Evolutionary conservation across 805 yeast genomes (phyloP).

Genomic region (Scheffersomyces stipitis): DNA sequence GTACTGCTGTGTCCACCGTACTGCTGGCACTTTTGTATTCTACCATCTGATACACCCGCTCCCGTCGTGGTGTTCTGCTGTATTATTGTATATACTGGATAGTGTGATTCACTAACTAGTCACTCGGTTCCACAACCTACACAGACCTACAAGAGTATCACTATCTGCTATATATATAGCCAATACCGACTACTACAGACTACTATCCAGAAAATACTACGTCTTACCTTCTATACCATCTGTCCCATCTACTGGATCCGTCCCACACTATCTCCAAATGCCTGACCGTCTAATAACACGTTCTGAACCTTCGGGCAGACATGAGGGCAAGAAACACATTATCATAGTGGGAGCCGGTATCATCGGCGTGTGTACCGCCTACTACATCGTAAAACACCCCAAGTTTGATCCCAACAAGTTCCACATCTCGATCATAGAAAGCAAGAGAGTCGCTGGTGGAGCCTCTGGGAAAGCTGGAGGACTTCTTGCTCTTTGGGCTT

Average conservation of each 20-base stretch:
- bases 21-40: no score
- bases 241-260: not conserved
- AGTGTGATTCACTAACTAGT: no score
- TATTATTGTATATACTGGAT: no score
- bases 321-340: slow-evolving; percentile 68
- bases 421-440: slow-evolving; percentile 83
- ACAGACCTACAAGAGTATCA: no score
- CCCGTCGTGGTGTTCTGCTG: no score
- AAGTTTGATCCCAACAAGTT: slow-evolving; percentile 68
- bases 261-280: slow-evolving; percentile 14
- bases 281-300: slow-evolving; percentile 31
- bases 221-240: no score
- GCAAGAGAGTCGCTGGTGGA: slow-evolving; percentile 93
- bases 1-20: no score
- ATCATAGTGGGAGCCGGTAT: slow-evolving; percentile 94
- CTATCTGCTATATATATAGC: no score
- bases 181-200: no score
- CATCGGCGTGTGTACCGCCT: slow-evolving; percentile 94
- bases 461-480: slow-evolving; percentile 99
- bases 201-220: no score
- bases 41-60: no score
- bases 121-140: no score
- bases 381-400: slow-evolving; percentile 81
- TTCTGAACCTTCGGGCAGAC: slow-evolving; percentile 47
- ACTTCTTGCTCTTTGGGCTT: slow-evolving; percentile 90